phyloP scores from a whole-genome alignment of 2,329 filamentous ascomycete genomes.

The Fusarium oligoseptatum region DNA sequence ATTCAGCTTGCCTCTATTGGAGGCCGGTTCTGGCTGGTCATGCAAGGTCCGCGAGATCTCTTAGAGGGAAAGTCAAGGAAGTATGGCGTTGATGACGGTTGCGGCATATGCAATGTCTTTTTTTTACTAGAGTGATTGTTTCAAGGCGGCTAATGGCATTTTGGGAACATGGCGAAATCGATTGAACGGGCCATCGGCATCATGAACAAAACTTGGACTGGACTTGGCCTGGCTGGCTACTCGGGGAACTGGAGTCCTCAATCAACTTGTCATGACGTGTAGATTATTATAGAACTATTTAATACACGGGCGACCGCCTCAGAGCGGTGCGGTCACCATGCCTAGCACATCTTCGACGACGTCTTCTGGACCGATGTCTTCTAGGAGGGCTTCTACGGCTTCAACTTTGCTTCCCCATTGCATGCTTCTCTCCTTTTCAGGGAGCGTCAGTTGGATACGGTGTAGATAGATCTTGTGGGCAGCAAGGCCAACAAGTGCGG shows the following conservation, averaged over 20 bases:
- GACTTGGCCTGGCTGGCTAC: conserved; percentile 32
- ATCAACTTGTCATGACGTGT: conserved; percentile 38
- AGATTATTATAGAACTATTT: conserved; percentile 48
- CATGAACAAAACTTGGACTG: conserved; percentile 35
- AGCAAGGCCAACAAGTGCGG: conserved; percentile 85
- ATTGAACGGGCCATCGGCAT: conserved; percentile 28
- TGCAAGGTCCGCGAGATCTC: conserved; percentile 86
- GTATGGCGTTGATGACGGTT: conserved; percentile 44
- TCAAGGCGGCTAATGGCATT: conserved; percentile 40
- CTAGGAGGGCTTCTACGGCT: conserved; percentile 76
- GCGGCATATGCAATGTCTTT: conserved; percentile 37
- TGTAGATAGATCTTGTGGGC: conserved; percentile 90
- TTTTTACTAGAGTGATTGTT: conserved; percentile 38
- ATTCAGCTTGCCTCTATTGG: conserved; percentile 82
- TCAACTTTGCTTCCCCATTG: conserved; percentile 89
- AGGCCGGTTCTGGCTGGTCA: conserved; percentile 86
- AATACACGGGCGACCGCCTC: conserved; percentile 40
- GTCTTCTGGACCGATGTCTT: conserved; percentile 71
- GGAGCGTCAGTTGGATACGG: conserved; percentile 77
- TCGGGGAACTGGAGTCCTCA: conserved; percentile 36
- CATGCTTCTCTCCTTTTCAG: conserved; percentile 85
- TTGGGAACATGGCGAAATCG: conserved; percentile 42
- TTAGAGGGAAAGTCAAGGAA: conserved; percentile 53
- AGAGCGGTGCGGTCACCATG: conserved; percentile 66
- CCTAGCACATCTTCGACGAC: conserved; percentile 75